Percentiles rank a stretch among this genome's conserved stretches.
Conservation (phyloP, 2,329 filamentous ascomycete genomes). For the Epichloe bromicola region DNA sequence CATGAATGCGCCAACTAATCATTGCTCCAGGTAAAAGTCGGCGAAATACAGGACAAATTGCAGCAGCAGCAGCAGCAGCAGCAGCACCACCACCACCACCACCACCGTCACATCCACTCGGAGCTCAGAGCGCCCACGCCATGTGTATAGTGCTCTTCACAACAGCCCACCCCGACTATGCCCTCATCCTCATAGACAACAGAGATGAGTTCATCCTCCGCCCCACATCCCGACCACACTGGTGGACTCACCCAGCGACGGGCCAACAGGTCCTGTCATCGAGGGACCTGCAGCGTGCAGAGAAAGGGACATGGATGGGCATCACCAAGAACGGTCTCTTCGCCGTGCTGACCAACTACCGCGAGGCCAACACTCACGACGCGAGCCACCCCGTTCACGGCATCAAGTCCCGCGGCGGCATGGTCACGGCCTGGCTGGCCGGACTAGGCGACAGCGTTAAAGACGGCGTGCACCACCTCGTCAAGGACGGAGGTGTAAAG, state of each 20-base stretch:
- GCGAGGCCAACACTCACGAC: constrained; percentile 39
- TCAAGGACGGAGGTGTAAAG: constrained; percentile 39
- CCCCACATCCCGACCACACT: constrained; percentile 50
- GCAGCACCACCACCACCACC: too few species aligned
- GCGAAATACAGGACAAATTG: too few species aligned
- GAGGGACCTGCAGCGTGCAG: constrained; percentile 46
- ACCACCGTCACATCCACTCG: too few species aligned
- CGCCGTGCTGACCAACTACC: constrained; percentile 54
- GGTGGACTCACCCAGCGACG: constrained; percentile 40
- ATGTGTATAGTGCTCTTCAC: constrained; percentile 74
- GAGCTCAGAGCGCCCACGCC: neutral
- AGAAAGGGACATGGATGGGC: constrained; percentile 54
- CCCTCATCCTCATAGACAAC: constrained; percentile 65
- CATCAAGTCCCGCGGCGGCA: constrained; percentile 45
- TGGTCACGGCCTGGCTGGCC: constrained; percentile 51
- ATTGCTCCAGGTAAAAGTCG: too few species aligned
- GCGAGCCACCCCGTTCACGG: constrained; percentile 39
- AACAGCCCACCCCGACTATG: constrained; percentile 62
- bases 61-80: too few species aligned
- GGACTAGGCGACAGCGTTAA: constrained; percentile 31
- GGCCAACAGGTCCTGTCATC: constrained; percentile 40
- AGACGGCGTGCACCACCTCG: constrained; percentile 38
- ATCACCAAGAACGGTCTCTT: constrained; percentile 46
- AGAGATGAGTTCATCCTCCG: constrained; percentile 60
- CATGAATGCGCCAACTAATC: too few species aligned